These are phyloP conservation scores for Beauveria medogensis DNA, from an alignment of 2,329 filamentous ascomycete genomes.

Conservation along the genomic window DNA sequence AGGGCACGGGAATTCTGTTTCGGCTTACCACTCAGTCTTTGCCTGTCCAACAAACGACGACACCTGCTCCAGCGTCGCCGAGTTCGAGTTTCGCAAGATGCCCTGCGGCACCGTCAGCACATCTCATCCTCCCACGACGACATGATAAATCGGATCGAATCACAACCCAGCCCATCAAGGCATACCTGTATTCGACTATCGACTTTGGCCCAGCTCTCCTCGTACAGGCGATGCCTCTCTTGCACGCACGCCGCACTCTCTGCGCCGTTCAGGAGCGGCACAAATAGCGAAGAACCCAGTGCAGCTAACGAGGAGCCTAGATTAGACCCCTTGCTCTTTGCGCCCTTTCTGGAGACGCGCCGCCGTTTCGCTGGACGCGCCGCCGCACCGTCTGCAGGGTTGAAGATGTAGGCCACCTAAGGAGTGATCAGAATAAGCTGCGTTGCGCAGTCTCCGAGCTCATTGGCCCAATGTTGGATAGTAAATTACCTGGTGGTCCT, in stretches of 20 bases:
- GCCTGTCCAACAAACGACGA: conserved; percentile 43
- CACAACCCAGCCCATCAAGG: not conserved
- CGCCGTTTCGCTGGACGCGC: conserved; percentile 48
- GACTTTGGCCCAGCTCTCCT: conserved; percentile 55
- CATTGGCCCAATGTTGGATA: too few species aligned
- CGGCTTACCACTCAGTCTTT: conserved; percentile 23
- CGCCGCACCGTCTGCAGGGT: conserved; percentile 35
- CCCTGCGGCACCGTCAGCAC: conserved; percentile 26
- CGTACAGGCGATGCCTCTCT: conserved; percentile 52
- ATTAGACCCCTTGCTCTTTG: conserved; percentile 22
- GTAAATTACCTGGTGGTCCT: conserved; percentile 36
- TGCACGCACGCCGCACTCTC: conserved; percentile 42
- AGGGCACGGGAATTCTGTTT: not conserved
- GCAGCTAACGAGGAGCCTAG: not conserved
- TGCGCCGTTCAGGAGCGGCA: conserved; percentile 44
- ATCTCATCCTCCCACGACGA: not conserved
- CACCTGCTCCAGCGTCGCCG: conserved; percentile 51
- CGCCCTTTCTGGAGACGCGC: conserved; percentile 39
- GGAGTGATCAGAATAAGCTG: conserved; percentile 13
- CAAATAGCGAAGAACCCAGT: conserved; percentile 30
- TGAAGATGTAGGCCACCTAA: conserved; percentile 56
- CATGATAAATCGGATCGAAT: not conserved
- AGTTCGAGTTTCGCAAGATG: conserved; percentile 53
- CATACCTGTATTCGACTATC: conserved; percentile 51
- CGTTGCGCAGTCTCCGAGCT: not conserved